Conservation (phyloP, 805 yeast species). For the Yamadazyma philogaea region DNA sequence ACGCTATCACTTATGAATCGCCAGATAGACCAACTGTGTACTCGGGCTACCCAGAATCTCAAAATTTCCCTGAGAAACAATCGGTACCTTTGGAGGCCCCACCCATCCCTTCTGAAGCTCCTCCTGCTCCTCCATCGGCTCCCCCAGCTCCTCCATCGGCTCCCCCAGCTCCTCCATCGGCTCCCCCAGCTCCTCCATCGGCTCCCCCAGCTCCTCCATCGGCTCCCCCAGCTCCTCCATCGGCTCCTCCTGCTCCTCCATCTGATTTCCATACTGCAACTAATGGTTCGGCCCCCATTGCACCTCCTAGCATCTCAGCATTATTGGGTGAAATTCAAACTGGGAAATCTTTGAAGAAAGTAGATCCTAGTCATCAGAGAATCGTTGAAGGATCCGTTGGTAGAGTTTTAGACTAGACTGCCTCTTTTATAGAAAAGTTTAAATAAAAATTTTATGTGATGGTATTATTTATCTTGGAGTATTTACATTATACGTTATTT, state of each 20-base stretch:
- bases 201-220: conserved; percentile 21
- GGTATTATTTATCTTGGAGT: not conserved
- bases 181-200: conserved; percentile 20
- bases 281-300: conserved; percentile 25
- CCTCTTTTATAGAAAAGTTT: not conserved
- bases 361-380: conserved; percentile 46
- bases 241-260: conserved; percentile 25
- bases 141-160: conserved; percentile 15
- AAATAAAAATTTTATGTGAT: no score
- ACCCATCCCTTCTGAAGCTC: conserved; percentile 5
- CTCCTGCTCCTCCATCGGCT: conserved; percentile 6
- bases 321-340: conserved; percentile 55
- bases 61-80: no score
- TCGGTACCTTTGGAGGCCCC: no score
- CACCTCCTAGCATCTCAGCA: conserved; percentile 41
- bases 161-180: conserved; percentile 19
- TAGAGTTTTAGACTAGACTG: conserved; percentile 30
- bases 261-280: conserved; percentile 28
- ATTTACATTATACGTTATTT: not conserved
- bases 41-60: not conserved
- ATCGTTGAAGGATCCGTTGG: conserved; percentile 51
- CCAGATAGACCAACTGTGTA: conserved; percentile 2
- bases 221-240: conserved; percentile 24
- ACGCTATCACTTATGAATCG: conserved; percentile 9
- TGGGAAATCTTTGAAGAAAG: conserved; percentile 52